Conservation (phyloP, 106 monocot genomes). For the Vanilla planifolia region DNA sequence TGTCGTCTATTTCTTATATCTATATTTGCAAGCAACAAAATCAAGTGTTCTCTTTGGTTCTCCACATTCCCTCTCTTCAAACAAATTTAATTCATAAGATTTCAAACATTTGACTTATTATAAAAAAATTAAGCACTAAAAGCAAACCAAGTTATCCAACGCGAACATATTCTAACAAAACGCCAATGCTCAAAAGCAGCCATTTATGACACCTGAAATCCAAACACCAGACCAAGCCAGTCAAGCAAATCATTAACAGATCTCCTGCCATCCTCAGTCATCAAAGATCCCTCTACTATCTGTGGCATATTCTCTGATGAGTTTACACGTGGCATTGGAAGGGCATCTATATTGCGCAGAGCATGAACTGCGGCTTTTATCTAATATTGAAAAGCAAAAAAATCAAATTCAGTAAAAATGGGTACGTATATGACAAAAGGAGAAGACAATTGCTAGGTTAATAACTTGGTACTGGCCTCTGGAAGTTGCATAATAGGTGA, state of each 20-base stretch:
- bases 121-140: neutral
- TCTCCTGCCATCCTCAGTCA: slow-evolving; percentile 27
- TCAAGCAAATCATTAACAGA: slow-evolving; percentile 75
- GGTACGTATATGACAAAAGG: neutral
- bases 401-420: neutral
- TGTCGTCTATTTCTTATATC: slow-evolving; percentile 43
- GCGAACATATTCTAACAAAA: neutral
- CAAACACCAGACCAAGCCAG: slow-evolving; percentile 83
- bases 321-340: slow-evolving; percentile 51
- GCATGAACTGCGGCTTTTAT: slow-evolving; percentile 79
- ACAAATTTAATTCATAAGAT: slow-evolving; percentile 12
- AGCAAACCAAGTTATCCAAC: neutral
- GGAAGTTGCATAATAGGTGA: slow-evolving; percentile 82
- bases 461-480: slow-evolving; percentile 36
- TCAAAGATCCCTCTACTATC: slow-evolving; percentile 22
- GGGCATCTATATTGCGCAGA: slow-evolving; percentile 41
- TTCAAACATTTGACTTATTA: neutral
- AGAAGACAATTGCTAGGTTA: slow-evolving; percentile 2
- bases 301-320: slow-evolving; percentile 4
- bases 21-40: slow-evolving; percentile 90
- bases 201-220: slow-evolving; percentile 75
- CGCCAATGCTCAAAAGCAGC: neutral
- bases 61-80: slow-evolving; percentile 97
- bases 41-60: slow-evolving; percentile 92
- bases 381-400: slow-evolving; percentile 21